phyloP scores from a whole-genome alignment of 768 basidiomycete species.

The Xanthoconium stramineum region DNA sequence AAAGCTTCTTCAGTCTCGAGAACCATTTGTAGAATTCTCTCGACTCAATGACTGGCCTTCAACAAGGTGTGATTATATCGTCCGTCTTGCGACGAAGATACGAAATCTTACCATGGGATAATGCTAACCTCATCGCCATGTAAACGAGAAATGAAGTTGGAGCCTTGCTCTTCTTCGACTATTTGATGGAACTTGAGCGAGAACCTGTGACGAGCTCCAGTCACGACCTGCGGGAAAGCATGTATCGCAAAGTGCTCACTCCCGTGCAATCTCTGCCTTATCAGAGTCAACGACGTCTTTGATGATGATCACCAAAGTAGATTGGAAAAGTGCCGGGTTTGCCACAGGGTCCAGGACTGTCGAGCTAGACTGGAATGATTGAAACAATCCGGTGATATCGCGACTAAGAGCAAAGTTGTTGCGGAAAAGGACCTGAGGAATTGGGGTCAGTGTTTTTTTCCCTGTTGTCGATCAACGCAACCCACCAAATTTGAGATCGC shows the following conservation, averaged over 20 bases:
- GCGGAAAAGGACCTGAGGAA: conserved; percentile 53
- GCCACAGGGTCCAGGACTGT: conserved; percentile 54
- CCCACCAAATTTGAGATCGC: conserved; percentile 61
- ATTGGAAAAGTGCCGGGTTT: conserved; percentile 58
- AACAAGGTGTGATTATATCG: not conserved
- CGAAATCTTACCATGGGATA: conserved; percentile 45
- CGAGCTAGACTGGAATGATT: conserved; percentile 57
- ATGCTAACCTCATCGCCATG: conserved; percentile 54
- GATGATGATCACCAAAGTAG: conserved; percentile 59
- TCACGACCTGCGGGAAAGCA: not conserved
- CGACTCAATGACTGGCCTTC: conserved; percentile 58
- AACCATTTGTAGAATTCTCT: conserved; percentile 55
- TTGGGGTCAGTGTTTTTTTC: not conserved
- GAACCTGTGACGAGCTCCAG: conserved; percentile 37
- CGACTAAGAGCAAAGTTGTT: conserved; percentile 63
- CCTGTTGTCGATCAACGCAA: not conserved
- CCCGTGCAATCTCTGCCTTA: conserved; percentile 52
- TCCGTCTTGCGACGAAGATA: not conserved
- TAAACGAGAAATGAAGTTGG: conserved; percentile 59
- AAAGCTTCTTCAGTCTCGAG: conserved; percentile 39
- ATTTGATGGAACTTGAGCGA: conserved; percentile 56
- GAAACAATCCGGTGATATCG: conserved; percentile 60
- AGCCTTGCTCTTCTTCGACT: conserved; percentile 54
- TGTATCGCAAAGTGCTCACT: conserved; percentile 37
- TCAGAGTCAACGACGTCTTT: conserved; percentile 68